A percentile compares a stretch with the other conserved stretches of the same genome.
Evolutionary conservation across 2,329 filamentous ascomycete species (phyloP).

Genomic region (Paradendryphiella salina): DNA sequence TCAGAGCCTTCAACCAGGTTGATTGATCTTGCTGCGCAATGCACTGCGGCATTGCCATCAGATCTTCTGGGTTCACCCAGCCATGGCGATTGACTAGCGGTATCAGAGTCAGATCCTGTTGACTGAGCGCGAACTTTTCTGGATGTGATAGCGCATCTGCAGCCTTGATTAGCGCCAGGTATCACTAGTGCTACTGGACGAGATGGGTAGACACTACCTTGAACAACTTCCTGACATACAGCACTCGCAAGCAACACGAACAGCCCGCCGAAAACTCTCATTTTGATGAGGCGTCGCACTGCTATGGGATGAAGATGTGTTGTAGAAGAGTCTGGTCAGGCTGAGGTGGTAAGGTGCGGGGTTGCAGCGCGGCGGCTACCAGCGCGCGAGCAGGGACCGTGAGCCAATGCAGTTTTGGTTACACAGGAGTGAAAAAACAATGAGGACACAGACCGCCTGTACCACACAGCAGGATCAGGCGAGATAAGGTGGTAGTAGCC

Average conservation of each 20-base stretch:
- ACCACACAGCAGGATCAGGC: no score
- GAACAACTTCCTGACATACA: neutral
- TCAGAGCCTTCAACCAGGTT: slow-evolving; percentile 39
- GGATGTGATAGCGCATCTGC: neutral
- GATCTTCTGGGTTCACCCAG: slow-evolving; percentile 45
- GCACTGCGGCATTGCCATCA: slow-evolving; percentile 43
- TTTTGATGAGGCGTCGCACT: neutral
- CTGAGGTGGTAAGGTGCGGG: neutral
- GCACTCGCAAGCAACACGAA: neutral
- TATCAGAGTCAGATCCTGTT: neutral
- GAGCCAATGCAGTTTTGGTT: no score
- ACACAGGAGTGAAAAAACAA: no score
- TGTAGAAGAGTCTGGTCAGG: neutral
- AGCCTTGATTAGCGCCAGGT: neutral
- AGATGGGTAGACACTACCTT: neutral
- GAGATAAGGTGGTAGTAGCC: no score
- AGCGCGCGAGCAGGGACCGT: no score
- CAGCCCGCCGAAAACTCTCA: neutral
- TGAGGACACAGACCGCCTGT: no score
- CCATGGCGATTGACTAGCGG: slow-evolving; percentile 9
- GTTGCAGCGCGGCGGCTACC: neutral
- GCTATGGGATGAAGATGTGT: neutral
- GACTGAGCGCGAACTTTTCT: neutral
- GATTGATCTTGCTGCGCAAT: slow-evolving; percentile 42
- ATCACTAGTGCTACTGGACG: neutral